phyloP scores from a whole-genome alignment of 257 asterid species.

The Buddleja alternifolia region DNA sequence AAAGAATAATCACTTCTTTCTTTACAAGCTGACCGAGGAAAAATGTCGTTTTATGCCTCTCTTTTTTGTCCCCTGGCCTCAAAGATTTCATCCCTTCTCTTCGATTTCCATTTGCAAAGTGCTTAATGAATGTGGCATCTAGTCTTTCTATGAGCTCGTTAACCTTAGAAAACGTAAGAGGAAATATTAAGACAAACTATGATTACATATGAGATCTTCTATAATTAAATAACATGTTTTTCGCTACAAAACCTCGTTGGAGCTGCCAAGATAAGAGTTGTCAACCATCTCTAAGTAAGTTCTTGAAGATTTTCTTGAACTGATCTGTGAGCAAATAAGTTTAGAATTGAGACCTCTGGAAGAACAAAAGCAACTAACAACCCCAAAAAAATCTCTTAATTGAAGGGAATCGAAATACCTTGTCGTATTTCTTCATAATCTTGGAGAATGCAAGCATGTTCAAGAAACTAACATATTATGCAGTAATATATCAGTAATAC shows the following conservation, averaged over 20 bases:
- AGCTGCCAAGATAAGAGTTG: slow-evolving; percentile 62
- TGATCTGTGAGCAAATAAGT: slow-evolving; percentile 42
- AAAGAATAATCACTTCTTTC: not conserved
- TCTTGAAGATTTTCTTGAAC: slow-evolving; percentile 72
- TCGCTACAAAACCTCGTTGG: slow-evolving; percentile 56
- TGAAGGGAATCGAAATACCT: slow-evolving; percentile 47
- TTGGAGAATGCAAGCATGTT: slow-evolving; percentile 76
- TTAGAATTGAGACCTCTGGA: not conserved
- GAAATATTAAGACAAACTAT: not conserved
- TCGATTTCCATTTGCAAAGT: slow-evolving; percentile 67
- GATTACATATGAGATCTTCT: not conserved
- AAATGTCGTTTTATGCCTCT: slow-evolving; percentile 63
- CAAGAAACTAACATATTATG: slow-evolving; percentile 53
- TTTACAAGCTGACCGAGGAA: slow-evolving; percentile 48
- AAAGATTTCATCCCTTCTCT: slow-evolving; percentile 60
- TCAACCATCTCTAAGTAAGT: slow-evolving; percentile 61
- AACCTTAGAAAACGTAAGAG: slow-evolving; percentile 39
- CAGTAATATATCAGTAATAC: slow-evolving; percentile 19
- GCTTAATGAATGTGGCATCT: slow-evolving; percentile 63
- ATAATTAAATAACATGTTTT: not conserved
- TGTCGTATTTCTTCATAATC: slow-evolving; percentile 88
- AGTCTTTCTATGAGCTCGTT: slow-evolving; percentile 48
- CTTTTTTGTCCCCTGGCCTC: slow-evolving; percentile 53
- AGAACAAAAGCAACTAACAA: no score
- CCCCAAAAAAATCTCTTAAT: not conserved